Evolutionary conservation across 23 red algal genomes (phyloP).

Genomic region (Agarophyton chilense): DNA sequence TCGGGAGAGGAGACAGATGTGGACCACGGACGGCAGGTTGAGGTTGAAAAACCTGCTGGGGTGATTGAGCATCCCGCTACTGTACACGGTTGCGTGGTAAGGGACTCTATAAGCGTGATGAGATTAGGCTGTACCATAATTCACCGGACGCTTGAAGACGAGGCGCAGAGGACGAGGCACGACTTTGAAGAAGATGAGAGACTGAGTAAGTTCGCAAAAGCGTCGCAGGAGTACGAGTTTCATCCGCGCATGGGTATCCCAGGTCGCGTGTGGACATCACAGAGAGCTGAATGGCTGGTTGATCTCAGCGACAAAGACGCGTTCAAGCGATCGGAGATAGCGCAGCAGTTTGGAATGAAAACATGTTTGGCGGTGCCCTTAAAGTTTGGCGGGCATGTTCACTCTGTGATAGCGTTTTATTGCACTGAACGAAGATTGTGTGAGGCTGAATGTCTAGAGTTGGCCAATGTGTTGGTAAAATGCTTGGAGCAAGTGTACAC

Average conservation of each 20-base stretch:
- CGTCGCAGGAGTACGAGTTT: slow-evolving; percentile 56
- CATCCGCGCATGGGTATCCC: slow-evolving; percentile 63
- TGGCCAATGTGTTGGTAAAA: slow-evolving; percentile 36
- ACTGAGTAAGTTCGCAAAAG: slow-evolving; percentile 24
- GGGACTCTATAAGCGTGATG: slow-evolving; percentile 62
- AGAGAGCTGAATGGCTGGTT: slow-evolving; percentile 69
- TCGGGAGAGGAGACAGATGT: background rate
- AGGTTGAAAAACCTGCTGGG: background rate
- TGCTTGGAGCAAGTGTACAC: slow-evolving; percentile 63
- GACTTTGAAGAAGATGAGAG: slow-evolving; percentile 11
- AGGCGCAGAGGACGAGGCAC: background rate
- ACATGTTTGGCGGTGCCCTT: slow-evolving; percentile 75
- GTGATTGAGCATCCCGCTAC: slow-evolving; percentile 58
- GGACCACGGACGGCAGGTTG: background rate
- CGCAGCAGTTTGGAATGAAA: slow-evolving; percentile 57
- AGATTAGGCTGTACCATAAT: slow-evolving; percentile 11
- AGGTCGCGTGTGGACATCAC: slow-evolving; percentile 66
- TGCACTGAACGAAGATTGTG: slow-evolving; percentile 43
- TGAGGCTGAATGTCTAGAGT: slow-evolving; percentile 64
- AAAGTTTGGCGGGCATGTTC: slow-evolving; percentile 59
- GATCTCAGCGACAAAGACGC: slow-evolving; percentile 39
- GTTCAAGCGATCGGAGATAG: slow-evolving; percentile 50
- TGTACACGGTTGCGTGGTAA: slow-evolving; percentile 63
- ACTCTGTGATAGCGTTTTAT: slow-evolving; percentile 73
- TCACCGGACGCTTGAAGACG: background rate